Base-by-base conservation (phyloP, 257 asterid genomes). In the Salvia splendens region DNA sequence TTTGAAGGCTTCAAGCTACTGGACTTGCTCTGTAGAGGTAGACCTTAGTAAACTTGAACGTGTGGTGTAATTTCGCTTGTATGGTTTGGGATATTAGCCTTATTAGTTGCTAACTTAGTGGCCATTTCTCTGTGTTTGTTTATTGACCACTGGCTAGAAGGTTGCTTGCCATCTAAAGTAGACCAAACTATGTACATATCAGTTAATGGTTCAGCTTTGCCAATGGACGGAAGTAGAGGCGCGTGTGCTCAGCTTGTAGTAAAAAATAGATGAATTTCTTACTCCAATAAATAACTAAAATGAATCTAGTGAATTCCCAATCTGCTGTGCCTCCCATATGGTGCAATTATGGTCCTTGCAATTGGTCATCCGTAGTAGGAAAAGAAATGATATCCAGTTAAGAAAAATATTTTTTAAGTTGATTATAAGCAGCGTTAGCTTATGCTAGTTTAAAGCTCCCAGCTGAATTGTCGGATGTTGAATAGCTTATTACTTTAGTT, bases 1-100 rank as follows among this genome's bases (percentile, higher is more conserved):
- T 30, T 53, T 12, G 30, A 24, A 24, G 30, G 30, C 30, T 12
- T 32, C 51, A 71, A 32, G 69, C 49, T 66, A 17, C 41, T 52
- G n/a, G 46, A 30, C 14, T 54, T 12, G n/a, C 30, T 24, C 30
- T 24, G 40, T 52, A 12, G 46, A 30, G 24, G 17, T 40, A 4
- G 12, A 46, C 42, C 38, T 10, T 49, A 46, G 53, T 16, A 55
- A n/a, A 24, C 16, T 8, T 55, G 2, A 62, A n/a, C 30, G 3
- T 12, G 32, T 11, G 14, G 10, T 15, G 53, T 47, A 38, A 41
- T n/a, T 30, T 41, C 9, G 4, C 16, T n/a, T 11, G 30, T 20
- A 70, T 70, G 55, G 40, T 50, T 24, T 24, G 30, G 30, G 30
- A 24, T 24, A 24, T 24, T 24, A 24, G 30, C 30, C 30, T 24